Conservation (phyloP, 192 early-diverging fungal genomes). For the Gonapodya sp. region DNA sequence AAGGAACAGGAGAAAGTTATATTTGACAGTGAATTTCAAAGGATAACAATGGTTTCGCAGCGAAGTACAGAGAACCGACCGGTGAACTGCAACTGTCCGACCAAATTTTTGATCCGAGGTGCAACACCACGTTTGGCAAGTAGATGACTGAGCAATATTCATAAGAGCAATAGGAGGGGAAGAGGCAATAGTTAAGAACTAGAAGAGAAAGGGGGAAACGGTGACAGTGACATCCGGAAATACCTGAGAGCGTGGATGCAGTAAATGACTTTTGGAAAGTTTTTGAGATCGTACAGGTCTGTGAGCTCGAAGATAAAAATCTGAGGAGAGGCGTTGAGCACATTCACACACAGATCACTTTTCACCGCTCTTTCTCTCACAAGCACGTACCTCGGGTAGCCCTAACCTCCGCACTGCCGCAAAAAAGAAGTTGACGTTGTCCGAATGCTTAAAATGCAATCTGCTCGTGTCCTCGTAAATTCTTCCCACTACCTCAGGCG, state of each 20-base stretch:
- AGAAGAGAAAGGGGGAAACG: too few relatives aligned
- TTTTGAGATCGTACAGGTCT: constrained; percentile 97
- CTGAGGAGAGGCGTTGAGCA: constrained; percentile 15
- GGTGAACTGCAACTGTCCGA: constrained; percentile 85
- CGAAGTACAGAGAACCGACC: constrained; percentile 28
- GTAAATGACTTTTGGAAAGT: constrained; percentile 97
- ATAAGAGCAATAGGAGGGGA: too few relatives aligned
- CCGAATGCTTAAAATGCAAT: constrained; percentile 88
- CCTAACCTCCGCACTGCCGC: constrained; percentile 64
- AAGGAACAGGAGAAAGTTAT: constrained; percentile 12
- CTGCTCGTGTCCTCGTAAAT: constrained; percentile 62
- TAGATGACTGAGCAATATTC: constrained; percentile 63
- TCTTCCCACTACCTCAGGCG: constrained; percentile 68
- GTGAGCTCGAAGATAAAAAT: constrained; percentile 97
- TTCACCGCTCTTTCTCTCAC: too few relatives aligned
- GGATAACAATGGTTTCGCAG: constrained; percentile 12
- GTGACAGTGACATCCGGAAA: background rate
- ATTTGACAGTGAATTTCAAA: too few relatives aligned
- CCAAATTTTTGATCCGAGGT: constrained; percentile 83
- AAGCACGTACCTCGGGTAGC: constrained; percentile 70
- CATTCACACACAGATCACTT: constrained; percentile 8
- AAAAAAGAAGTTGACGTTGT: constrained; percentile 96
- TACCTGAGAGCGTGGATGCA: constrained; percentile 93
- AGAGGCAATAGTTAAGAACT: too few relatives aligned
- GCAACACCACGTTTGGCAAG: constrained; percentile 73